phyloP scores from a whole-genome alignment of 2,329 filamentous ascomycete species.

The Aspergillus luchuensis region DNA sequence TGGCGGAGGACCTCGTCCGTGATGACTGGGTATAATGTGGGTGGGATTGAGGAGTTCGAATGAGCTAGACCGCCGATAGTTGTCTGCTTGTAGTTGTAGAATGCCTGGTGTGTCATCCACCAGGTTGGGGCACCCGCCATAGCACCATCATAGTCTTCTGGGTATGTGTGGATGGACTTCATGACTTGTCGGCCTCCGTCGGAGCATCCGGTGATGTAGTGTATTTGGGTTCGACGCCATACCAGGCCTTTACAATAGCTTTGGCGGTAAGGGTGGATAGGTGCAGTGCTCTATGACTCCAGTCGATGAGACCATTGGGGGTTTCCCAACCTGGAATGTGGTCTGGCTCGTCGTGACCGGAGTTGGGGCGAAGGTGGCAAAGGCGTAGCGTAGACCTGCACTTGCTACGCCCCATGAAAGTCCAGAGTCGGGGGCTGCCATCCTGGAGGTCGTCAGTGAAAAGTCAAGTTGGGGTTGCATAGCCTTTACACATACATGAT shows the following conservation, averaged over 20 bases:
- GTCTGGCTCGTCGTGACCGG: neutral
- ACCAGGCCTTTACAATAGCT: neutral
- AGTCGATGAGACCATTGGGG: neutral
- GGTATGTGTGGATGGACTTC: conserved; percentile 1
- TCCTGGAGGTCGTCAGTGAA: too few relatives aligned
- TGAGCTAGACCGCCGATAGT: neutral
- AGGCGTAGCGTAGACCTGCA: neutral
- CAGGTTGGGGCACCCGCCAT: neutral
- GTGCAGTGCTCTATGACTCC: neutral
- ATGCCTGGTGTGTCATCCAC: neutral
- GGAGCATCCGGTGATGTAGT: neutral
- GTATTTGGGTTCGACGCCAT: neutral
- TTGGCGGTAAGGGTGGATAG: neutral
- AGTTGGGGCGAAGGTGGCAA: neutral
- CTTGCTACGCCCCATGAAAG: neutral
- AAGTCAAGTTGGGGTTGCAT: too few relatives aligned
- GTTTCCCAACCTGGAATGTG: neutral
- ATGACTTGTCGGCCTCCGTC: neutral
- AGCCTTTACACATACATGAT: too few relatives aligned
- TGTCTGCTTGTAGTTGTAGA: neutral
- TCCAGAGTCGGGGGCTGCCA: neutral
- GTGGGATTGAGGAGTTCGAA: neutral
- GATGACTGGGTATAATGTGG: neutral
- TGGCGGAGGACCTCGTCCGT: neutral
- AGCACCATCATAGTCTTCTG: neutral